Conservation (phyloP, 495 filamentous ascomycete species). For the Trichoderma erinaceum region DNA sequence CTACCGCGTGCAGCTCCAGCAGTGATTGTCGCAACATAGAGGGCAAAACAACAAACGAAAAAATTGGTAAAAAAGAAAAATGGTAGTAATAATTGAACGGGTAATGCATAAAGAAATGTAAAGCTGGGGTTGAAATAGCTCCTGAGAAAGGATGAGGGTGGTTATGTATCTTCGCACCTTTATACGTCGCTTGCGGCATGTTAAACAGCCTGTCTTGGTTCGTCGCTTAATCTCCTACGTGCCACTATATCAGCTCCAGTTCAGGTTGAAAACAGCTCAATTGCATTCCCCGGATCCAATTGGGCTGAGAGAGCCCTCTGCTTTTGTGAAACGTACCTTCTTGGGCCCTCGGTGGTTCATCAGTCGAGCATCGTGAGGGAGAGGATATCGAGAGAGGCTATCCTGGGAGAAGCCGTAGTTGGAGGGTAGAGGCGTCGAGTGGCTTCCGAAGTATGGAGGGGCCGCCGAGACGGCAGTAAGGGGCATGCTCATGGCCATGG, state of each 20-base stretch:
- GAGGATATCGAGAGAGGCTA: slow-evolving; percentile 47
- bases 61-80: not conserved
- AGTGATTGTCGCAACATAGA: not conserved
- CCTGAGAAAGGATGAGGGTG: not conserved
- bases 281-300: slow-evolving; percentile 13
- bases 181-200: slow-evolving; percentile 93
- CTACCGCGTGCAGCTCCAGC: not conserved
- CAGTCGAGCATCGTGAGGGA: slow-evolving; percentile 54
- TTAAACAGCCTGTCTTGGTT: slow-evolving; percentile 96
- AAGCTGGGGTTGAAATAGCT: not conserved
- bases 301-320: slow-evolving; percentile 12
- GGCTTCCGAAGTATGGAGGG: slow-evolving; percentile 29
- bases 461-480: slow-evolving; percentile 24
- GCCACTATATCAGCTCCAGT: slow-evolving; percentile 22
- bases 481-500: slow-evolving; percentile 28
- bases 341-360: slow-evolving; percentile 81
- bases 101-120: not conserved
- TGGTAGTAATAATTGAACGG: not conserved
- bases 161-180: slow-evolving; percentile 59
- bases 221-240: slow-evolving; percentile 86
- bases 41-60: not conserved
- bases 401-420: slow-evolving; percentile 44
- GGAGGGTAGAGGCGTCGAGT: slow-evolving; percentile 27
- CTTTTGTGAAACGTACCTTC: slow-evolving; percentile 49
- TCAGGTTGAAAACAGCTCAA: slow-evolving; percentile 24